Evolutionary conservation across 352 stramenopile species (phyloP).

Genomic region (Pythium phragmitis): DNA sequence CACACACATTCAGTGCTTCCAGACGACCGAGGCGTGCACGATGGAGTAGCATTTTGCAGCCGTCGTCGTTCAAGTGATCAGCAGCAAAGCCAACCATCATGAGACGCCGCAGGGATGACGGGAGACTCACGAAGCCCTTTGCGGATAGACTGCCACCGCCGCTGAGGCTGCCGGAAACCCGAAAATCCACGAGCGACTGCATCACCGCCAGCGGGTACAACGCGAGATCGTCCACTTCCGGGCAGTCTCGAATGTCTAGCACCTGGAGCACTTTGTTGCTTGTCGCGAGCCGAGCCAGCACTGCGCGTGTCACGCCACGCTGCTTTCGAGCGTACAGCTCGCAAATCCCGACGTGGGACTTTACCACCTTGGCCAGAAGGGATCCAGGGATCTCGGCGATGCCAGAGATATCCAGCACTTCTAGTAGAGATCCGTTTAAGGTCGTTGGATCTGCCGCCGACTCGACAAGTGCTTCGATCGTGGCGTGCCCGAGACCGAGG

Average conservation of each 20-base stretch:
- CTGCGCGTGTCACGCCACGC: slow-evolving; percentile 36
- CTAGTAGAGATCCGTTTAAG: slow-evolving; percentile 9
- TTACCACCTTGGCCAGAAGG: slow-evolving; percentile 41
- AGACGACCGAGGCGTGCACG: slow-evolving; percentile 29
- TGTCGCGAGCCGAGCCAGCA: slow-evolving; percentile 51
- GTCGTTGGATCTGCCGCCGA: not conserved
- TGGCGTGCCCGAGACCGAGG: slow-evolving; percentile 2
- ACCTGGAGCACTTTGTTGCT: slow-evolving; percentile 53
- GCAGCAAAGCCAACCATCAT: slow-evolving; percentile 31
- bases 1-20: slow-evolving; percentile 44
- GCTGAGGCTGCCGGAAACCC: slow-evolving; percentile 27
- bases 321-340: slow-evolving; percentile 41
- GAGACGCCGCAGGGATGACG: slow-evolving; percentile 36
- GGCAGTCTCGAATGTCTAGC: slow-evolving; percentile 56
- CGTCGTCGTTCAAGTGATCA: slow-evolving; percentile 37
- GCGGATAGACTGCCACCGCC: slow-evolving; percentile 34
- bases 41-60: slow-evolving; percentile 30
- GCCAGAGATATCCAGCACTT: slow-evolving; percentile 38
- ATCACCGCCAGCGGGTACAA: slow-evolving; percentile 66
- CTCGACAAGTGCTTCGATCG: slow-evolving; percentile 16
- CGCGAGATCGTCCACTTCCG: slow-evolving; percentile 51
- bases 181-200: slow-evolving; percentile 47
- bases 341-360: slow-evolving; percentile 27
- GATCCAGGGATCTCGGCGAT: slow-evolving; percentile 28
- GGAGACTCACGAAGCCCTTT: slow-evolving; percentile 46